Evolutionary conservation across 192 early-diverging fungal species (phyloP).

Genomic region (Lobosporangium transversale): DNA sequence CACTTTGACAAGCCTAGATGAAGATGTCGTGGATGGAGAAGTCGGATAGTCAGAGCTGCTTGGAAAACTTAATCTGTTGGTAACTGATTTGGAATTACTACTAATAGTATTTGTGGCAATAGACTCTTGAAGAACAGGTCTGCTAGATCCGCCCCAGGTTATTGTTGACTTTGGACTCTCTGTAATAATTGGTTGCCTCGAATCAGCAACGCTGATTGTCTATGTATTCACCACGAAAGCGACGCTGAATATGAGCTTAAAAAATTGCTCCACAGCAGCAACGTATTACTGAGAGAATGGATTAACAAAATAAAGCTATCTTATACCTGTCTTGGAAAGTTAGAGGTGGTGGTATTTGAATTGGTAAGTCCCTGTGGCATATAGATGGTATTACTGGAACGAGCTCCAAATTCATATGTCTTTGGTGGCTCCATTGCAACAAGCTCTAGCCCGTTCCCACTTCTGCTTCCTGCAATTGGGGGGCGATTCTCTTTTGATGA

Average conservation of each 20-base stretch:
- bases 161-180: neutral
- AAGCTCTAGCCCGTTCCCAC: constrained; percentile 22
- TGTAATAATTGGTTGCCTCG: neutral
- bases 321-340: constrained; percentile 27
- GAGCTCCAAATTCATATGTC: constrained; percentile 24
- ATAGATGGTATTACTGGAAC: constrained; percentile 24
- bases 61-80: neutral
- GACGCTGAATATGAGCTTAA: too few species aligned
- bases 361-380: neutral
- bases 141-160: constrained; percentile 31
- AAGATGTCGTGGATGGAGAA: neutral
- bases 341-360: neutral
- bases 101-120: neutral
- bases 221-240: too few species aligned
- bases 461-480: neutral
- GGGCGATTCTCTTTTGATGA: constrained; percentile 27
- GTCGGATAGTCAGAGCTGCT: neutral
- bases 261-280: too few species aligned
- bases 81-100: neutral
- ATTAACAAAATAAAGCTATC: neutral
- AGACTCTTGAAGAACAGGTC: constrained; percentile 21
- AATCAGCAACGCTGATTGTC: constrained; percentile 13
- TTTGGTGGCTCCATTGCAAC: constrained; percentile 24
- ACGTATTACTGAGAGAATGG: neutral
- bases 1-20: neutral